Conservation (phyloP, 495 filamentous ascomycete genomes). For the Podospora fimiseda region DNA sequence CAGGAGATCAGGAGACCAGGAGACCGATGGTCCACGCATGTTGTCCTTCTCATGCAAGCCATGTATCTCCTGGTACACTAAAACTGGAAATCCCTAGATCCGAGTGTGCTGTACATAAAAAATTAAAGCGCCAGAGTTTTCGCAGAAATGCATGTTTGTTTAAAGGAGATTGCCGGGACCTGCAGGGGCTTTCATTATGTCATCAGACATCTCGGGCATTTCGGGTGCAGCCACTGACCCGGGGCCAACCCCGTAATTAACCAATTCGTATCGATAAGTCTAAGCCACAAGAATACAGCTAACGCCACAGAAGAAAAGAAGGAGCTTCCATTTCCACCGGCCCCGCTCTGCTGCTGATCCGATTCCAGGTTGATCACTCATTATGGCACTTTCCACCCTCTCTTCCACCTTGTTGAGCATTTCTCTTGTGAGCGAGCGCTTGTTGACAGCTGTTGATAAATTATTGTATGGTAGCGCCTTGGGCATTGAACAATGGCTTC, state of each 20-base stretch:
- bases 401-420: no score
- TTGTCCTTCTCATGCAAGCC: no score
- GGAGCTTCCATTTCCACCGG: background rate
- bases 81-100: no score
- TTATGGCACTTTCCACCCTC: no score
- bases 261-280: background rate
- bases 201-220: background rate
- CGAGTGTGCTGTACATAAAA: background rate
- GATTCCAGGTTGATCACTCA: no score
- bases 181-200: background rate
- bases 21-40: no score
- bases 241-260: background rate
- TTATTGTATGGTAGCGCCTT: no score
- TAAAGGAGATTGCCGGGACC: slow-evolving; percentile 4
- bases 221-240: background rate
- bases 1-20: background rate
- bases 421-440: no score
- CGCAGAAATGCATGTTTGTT: background rate
- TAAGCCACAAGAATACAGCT: background rate
- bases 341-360: background rate
- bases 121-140: no score
- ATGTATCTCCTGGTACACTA: no score
- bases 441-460: no score
- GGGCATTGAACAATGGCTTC: no score
- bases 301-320: background rate